Percentiles rank a stretch among this genome's conserved stretches.
phyloP scores from a whole-genome alignment of 257 asterid genomes.

The Paraleonurus japonicus region DNA sequence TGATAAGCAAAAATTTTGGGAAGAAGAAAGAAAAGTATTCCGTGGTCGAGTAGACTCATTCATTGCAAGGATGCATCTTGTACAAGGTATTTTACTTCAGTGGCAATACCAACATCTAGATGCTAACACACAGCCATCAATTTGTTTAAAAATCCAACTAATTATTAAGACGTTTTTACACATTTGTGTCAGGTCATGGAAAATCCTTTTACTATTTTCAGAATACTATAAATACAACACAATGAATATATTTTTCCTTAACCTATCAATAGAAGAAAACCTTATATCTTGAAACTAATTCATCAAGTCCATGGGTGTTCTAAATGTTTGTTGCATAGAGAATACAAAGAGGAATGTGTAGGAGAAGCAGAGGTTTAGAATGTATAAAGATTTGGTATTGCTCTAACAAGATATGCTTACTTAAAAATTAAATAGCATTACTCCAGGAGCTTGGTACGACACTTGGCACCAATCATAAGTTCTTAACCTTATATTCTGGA shows the following conservation, averaged over 20 bases:
- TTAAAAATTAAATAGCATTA: not conserved
- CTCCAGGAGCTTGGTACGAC: not conserved
- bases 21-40: conserved; percentile 65
- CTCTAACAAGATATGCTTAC: not conserved
- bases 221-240: not conserved
- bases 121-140: conserved; percentile 1
- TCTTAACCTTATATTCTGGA: not conserved
- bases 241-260: not conserved
- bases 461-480: not conserved
- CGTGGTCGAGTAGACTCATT: conserved; percentile 78
- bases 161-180: conserved; percentile 3
- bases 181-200: not conserved
- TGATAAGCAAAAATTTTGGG: conserved; percentile 75
- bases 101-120: not conserved
- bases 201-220: not conserved
- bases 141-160: not conserved
- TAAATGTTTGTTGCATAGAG: not conserved
- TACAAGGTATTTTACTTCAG: conserved; percentile 63
- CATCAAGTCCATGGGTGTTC: not conserved
- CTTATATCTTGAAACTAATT: not conserved
- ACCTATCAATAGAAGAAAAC: not conserved
- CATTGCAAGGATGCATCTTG: conserved; percentile 85
- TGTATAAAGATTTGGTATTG: not conserved
- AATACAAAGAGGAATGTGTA: not conserved
- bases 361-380: not conserved